Evolutionary conservation across 2,329 filamentous ascomycete genomes (phyloP).

Genomic region (Mollisiaceae sp.): DNA sequence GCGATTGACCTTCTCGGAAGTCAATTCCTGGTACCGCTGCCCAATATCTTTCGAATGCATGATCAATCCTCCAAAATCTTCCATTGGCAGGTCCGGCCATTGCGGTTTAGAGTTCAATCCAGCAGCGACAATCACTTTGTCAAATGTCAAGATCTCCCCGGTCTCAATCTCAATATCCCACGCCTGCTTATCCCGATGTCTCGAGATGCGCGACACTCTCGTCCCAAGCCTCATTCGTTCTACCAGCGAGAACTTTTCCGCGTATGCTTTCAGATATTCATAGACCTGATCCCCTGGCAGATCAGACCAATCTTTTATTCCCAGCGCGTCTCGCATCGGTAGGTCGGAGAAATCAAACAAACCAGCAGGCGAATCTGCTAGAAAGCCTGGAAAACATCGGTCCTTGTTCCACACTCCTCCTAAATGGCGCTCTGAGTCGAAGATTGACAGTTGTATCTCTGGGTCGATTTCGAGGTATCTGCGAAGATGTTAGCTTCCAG

Average conservation of each 20-base stretch:
- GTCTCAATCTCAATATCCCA: slow-evolving; percentile 19
- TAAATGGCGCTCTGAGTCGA: slow-evolving; percentile 24
- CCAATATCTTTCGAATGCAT: slow-evolving; percentile 28
- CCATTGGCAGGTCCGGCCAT: slow-evolving; percentile 21
- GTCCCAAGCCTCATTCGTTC: slow-evolving; percentile 19
- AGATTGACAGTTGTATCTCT: slow-evolving; percentile 22
- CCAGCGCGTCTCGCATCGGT: slow-evolving; percentile 22
- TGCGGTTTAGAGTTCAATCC: slow-evolving; percentile 25
- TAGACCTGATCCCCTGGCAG: slow-evolving; percentile 20
- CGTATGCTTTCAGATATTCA: slow-evolving; percentile 24
- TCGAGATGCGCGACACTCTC: slow-evolving; percentile 16
- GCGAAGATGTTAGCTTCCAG: not conserved
- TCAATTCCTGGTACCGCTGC: slow-evolving; percentile 11
- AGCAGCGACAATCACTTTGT: slow-evolving; percentile 24
- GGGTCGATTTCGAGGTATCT: slow-evolving; percentile 27
- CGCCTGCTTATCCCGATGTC: slow-evolving; percentile 13
- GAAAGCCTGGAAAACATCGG: slow-evolving; percentile 18
- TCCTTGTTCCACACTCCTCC: slow-evolving; percentile 27
- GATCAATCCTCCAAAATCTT: slow-evolving; percentile 14
- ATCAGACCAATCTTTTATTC: slow-evolving; percentile 25
- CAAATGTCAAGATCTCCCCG: slow-evolving; percentile 14
- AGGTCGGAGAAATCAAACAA: slow-evolving; percentile 28
- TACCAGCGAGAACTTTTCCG: slow-evolving; percentile 21
- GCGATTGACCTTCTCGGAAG: slow-evolving; percentile 15
- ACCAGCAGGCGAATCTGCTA: slow-evolving; percentile 20